phyloP scores from a whole-genome alignment of 2,329 filamentous ascomycete species.

The Setomelanomma holmii region DNA sequence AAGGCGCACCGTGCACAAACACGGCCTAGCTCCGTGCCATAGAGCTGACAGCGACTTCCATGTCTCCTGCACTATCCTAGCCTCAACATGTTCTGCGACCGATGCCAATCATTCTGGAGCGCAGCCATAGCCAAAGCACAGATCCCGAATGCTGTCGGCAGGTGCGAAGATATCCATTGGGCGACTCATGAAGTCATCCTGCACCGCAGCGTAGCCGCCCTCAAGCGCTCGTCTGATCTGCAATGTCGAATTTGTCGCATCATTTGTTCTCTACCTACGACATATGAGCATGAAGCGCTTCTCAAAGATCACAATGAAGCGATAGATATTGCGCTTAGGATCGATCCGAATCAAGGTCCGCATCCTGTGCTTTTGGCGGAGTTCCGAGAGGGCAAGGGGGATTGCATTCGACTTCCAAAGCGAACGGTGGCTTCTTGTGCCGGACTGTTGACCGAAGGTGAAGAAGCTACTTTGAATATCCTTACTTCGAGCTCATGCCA shows the following conservation, averaged over 20 bases:
- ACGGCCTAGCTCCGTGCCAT: background rate
- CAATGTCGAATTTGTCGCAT: constrained; percentile 26
- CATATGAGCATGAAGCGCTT: constrained; percentile 12
- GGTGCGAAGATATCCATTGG: constrained; percentile 14
- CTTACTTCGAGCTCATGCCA: background rate
- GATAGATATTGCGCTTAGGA: constrained; percentile 18
- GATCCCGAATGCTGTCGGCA: constrained; percentile 2
- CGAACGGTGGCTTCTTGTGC: constrained; percentile 15
- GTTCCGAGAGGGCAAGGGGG: constrained; percentile 10
- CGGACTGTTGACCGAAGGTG: constrained; percentile 18
- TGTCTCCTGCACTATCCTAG: background rate
- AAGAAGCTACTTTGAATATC: background rate
- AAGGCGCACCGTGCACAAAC: background rate
- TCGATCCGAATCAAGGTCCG: constrained; percentile 13
- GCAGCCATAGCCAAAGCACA: constrained; percentile 5
- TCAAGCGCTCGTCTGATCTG: constrained; percentile 21
- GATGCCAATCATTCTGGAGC: constrained; percentile 18
- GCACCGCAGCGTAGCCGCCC: constrained; percentile 20
- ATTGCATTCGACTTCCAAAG: constrained; percentile 10
- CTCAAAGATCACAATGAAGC: constrained; percentile 16
- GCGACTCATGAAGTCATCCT: constrained; percentile 18
- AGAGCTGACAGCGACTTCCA: background rate
- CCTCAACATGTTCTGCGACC: constrained; percentile 21
- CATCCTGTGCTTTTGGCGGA: constrained; percentile 21
- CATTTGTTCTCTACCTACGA: constrained; percentile 16